Base-by-base conservation (phyloP, 2,329 filamentous ascomycete genomes). In the Dactylellina haptotyla region DNA sequence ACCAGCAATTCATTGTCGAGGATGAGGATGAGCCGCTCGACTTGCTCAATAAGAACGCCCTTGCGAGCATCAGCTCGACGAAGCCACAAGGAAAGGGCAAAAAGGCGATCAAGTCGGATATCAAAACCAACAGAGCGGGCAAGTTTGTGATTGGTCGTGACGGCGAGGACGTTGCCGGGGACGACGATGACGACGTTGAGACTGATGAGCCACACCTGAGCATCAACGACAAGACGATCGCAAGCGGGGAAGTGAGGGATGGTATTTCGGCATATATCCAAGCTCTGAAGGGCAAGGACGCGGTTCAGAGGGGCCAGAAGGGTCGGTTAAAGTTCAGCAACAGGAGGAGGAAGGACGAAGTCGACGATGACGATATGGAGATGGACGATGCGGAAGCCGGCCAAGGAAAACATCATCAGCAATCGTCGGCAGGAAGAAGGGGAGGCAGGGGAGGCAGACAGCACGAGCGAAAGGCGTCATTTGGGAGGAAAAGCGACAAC, bases 1-100 rank as follows among this genome's bases (percentile, higher is more conserved):
- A 86, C 43, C 78, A 88, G 88, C 78, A 87, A 0, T 99, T 95
- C 81, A 98, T 99, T 77, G 87, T 97, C 73, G 94, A 98, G 83
- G 91, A 96, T 74, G 92, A 96, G 67, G 91, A 96, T 78, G 95
- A 98, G 80, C 95, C 95, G 0, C 89, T 99, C 43, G 95, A 99
- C 83, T 86, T 99, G 48, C 87, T 99, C 14, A 94, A 95, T 79
- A 90, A 92, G 75, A 90, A 89, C 79, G 92, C 93, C 6, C 87
- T 99, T 43, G 94, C 92, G 61, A 95, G 92, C 80, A 97, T 99
- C 78, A 97, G 93, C 1, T 92, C 91, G 3, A 97, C 92, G 9
- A 94, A 93, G 81, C 94, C 93, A 2, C 89, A 88, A 79, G 76
- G 86, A 86, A 79, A 84, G 85, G 78, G 84, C 84, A 80, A 78